A percentile compares a stretch with the other conserved stretches of the same genome.
These are phyloP conservation scores for Colletotrichum orchidophilum DNA, from an alignment of 2,329 filamentous ascomycete genomes.

Conservation along the genomic window DNA sequence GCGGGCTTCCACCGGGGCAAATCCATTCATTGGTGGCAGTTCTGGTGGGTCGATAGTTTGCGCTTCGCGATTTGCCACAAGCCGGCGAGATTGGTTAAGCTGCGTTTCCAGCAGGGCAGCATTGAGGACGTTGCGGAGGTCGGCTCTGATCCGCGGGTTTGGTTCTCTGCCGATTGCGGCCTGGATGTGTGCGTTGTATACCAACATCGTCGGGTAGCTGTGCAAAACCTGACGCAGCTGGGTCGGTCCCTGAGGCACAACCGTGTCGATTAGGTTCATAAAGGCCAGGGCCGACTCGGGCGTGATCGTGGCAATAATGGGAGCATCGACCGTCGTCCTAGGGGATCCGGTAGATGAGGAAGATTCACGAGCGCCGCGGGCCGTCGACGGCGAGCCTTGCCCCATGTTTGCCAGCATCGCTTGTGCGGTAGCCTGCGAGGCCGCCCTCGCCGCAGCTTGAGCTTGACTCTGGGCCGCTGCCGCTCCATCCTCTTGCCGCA, in stretches of 20 bases:
- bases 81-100: constrained; percentile 48
- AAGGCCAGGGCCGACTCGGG: constrained; percentile 52
- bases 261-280: constrained; percentile 61
- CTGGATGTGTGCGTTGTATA: constrained; percentile 59
- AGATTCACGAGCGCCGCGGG: constrained; percentile 26
- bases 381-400: not conserved
- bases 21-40: not conserved
- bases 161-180: constrained; percentile 60
- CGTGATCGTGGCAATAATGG: constrained; percentile 44
- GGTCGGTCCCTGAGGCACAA: constrained; percentile 59
- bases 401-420: not conserved
- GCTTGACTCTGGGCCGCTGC: constrained; percentile 51
- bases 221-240: constrained; percentile 57
- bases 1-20: not conserved
- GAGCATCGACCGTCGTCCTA: constrained; percentile 40
- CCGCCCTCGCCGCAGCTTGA: constrained; percentile 21
- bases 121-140: constrained; percentile 60
- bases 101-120: constrained; percentile 56
- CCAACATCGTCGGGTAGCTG: constrained; percentile 59
- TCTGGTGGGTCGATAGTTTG: not conserved
- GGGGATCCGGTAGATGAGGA: constrained; percentile 35
- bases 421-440: constrained; percentile 1
- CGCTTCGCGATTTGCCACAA: not conserved
- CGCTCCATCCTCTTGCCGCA: constrained; percentile 79
- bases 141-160: constrained; percentile 56